Percentiles rank a stretch among this genome's conserved stretches.
phyloP scores from a whole-genome alignment of 2,329 filamentous ascomycete genomes.

The Botryotinia globosa region DNA sequence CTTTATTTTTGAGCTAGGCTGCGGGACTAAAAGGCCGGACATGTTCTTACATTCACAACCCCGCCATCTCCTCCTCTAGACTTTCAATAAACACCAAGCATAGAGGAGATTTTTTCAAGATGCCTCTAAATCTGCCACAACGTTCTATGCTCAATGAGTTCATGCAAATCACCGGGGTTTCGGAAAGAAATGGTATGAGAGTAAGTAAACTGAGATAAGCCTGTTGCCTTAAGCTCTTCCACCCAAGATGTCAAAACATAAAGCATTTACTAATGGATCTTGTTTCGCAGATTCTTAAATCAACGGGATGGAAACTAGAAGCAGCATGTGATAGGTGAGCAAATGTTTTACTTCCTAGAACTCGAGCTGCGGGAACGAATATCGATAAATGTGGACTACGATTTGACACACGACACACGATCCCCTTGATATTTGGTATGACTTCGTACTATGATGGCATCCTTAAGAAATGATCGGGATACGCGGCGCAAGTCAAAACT shows the following conservation, averaged over 20 bases:
- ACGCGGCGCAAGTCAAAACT: background rate
- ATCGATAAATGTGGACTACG: background rate
- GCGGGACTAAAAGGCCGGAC: slow-evolving; percentile 9
- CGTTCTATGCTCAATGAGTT: slow-evolving; percentile 33
- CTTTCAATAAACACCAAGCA: background rate
- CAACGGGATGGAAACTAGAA: slow-evolving; percentile 41
- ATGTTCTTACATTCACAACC: slow-evolving; percentile 6
- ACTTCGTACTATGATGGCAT: no score
- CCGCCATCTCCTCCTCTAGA: slow-evolving; percentile 10
- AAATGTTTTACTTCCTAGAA: slow-evolving; percentile 1
- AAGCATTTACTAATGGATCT: slow-evolving; percentile 26
- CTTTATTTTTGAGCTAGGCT: slow-evolving; percentile 12
- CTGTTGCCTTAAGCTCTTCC: slow-evolving; percentile 12
- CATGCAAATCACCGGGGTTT: slow-evolving; percentile 37
- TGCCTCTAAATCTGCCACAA: slow-evolving; percentile 36
- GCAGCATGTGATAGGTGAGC: slow-evolving; percentile 42
- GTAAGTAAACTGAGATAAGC: slow-evolving; percentile 29
- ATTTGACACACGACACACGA: background rate
- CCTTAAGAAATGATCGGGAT: background rate
- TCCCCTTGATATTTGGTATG: background rate
- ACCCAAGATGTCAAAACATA: slow-evolving; percentile 10
- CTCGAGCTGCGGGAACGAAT: background rate
- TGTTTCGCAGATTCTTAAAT: slow-evolving; percentile 39
- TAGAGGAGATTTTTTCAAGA: slow-evolving; percentile 24
- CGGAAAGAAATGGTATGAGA: slow-evolving; percentile 34